These are phyloP conservation scores for Brettanomyces naardenensis DNA, from an alignment of 805 yeast genomes.

Conservation along the genomic window DNA sequence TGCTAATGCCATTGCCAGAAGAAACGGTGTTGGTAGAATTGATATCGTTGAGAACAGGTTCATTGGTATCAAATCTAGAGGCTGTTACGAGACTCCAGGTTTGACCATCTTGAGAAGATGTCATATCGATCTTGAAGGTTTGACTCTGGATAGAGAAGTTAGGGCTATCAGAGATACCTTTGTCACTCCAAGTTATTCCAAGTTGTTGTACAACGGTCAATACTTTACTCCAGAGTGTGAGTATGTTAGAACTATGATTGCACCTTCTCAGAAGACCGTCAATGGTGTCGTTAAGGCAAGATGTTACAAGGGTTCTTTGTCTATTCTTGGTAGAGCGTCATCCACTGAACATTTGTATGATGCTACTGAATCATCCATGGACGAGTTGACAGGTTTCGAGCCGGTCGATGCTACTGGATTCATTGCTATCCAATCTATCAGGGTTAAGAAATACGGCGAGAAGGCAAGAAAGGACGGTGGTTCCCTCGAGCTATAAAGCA, in stretches of 20 bases:
- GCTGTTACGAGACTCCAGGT: constrained; percentile 99
- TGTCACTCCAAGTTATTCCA: constrained; percentile 88
- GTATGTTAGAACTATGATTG: constrained; percentile 86
- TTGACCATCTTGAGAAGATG: constrained; percentile 88
- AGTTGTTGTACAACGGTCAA: constrained; percentile 91
- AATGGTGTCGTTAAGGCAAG: constrained; percentile 94
- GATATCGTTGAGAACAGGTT: constrained; percentile 99
- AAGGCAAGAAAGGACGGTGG: constrained; percentile 78
- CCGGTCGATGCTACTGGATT: constrained; percentile 97
- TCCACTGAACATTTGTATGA: constrained; percentile 95
- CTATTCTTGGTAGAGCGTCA: constrained; percentile 88
- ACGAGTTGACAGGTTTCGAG: constrained; percentile 94
- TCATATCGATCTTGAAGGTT: constrained; percentile 95
- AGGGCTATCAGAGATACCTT: constrained; percentile 94
- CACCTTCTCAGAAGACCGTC: constrained; percentile 90
- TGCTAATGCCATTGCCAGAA: constrained; percentile 93
- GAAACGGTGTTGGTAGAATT: constrained; percentile 99
- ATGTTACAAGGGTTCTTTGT: constrained; percentile 83
- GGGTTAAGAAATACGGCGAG: constrained; percentile 97
- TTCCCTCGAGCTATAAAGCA: constrained; percentile 37
- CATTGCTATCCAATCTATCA: constrained; percentile 95
- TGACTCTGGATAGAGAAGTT: constrained; percentile 95
- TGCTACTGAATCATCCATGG: constrained; percentile 98
- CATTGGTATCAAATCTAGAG: constrained; percentile 97
- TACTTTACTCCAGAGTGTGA: constrained; percentile 99